These are phyloP conservation scores for Sugiyamaella floridensis DNA, from an alignment of 805 yeast species.

Conservation along the genomic window DNA sequence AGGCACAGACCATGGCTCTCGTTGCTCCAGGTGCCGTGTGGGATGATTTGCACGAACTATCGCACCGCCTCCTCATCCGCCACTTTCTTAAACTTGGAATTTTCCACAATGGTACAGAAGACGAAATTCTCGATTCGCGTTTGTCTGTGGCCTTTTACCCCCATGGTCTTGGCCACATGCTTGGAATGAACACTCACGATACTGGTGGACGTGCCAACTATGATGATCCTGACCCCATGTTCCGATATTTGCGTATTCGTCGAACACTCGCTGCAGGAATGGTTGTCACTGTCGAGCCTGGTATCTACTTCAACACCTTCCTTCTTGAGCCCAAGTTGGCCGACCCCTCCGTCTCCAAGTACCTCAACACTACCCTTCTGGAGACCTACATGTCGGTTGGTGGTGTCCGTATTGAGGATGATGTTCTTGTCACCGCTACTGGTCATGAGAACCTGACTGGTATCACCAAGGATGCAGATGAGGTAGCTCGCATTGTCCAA, in stretches of 20 bases:
- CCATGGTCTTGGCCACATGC: conserved; percentile 89
- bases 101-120: conserved; percentile 49
- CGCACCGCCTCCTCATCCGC: conserved; percentile 71
- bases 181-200: conserved; percentile 96
- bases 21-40: conserved; percentile 79
- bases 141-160: conserved; percentile 81
- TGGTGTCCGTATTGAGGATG: conserved; percentile 97
- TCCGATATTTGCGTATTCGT: conserved; percentile 73
- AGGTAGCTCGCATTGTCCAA: conserved; percentile 68
- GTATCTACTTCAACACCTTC: conserved; percentile 82
- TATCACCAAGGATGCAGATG: conserved; percentile 79
- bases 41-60: conserved; percentile 76
- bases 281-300: conserved; percentile 95
- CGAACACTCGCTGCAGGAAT: conserved; percentile 64
- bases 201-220: conserved; percentile 87
- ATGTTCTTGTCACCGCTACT: conserved; percentile 63
- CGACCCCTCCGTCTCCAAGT: conserved; percentile 41
- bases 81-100: conserved; percentile 70
- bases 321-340: conserved; percentile 56
- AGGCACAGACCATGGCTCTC: conserved; percentile 55
- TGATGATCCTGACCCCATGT: conserved; percentile 70
- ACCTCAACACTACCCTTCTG: conserved; percentile 57
- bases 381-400: conserved; percentile 82
- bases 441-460: conserved; percentile 80
- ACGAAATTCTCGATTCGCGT: conserved; percentile 64